phyloP scores from a whole-genome alignment of 2,329 filamentous ascomycete genomes.

The Colletotrichum karsti region DNA sequence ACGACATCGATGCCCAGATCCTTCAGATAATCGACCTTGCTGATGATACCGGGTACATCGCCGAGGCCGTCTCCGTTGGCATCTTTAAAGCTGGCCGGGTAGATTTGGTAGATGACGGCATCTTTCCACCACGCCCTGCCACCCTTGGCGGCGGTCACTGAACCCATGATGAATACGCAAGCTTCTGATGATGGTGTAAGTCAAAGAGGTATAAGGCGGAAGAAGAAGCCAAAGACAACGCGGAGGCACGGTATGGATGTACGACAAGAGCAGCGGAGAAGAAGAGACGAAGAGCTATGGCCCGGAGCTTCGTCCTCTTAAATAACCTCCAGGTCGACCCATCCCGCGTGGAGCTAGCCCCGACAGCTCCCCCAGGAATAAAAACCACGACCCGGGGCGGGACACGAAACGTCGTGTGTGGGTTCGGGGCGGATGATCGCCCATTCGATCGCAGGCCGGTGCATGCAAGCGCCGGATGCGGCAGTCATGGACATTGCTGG shows the following conservation, averaged over 20 bases:
- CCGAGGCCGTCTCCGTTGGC: conserved; percentile 68
- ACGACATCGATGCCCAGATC: conserved; percentile 69
- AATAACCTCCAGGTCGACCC: neutral
- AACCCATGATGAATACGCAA: conserved; percentile 9
- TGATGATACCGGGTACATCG: conserved; percentile 69
- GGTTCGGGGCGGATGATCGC: conserved; percentile 24
- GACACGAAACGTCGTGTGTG: conserved; percentile 28
- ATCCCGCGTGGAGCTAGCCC: neutral
- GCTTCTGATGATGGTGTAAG: neutral
- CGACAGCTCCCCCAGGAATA: neutral
- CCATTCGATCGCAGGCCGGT: conserved; percentile 24
- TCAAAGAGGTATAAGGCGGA: neutral
- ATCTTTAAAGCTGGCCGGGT: conserved; percentile 66
- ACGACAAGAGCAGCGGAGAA: too few species aligned
- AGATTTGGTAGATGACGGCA: conserved; percentile 66
- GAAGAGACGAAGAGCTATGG: neutral
- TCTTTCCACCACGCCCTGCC: conserved; percentile 62
- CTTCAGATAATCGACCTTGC: conserved; percentile 69
- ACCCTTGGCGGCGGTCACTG: conserved; percentile 14
- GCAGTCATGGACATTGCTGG: neutral
- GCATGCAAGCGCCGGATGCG: conserved; percentile 25
- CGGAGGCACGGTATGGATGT: neutral
- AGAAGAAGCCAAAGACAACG: neutral
- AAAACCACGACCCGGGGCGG: conserved; percentile 8
- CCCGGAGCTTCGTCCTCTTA: conserved; percentile 1